phyloP scores from a whole-genome alignment of 1,284 basidiomycete genomes.

The Omphalotus olearius region DNA sequence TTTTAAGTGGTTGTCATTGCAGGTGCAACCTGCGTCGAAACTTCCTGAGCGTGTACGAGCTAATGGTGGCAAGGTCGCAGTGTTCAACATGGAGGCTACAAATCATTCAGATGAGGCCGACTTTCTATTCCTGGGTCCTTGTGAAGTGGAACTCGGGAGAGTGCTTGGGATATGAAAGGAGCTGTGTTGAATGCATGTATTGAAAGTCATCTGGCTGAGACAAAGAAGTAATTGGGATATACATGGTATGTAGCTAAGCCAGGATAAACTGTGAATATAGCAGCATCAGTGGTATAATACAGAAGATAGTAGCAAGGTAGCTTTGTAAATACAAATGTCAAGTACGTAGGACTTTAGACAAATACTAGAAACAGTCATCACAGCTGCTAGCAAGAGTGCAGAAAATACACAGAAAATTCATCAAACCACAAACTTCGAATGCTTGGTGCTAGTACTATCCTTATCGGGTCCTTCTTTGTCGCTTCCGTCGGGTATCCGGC shows the following conservation, averaged over 20 bases:
- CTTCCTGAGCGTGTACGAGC: conserved; percentile 32
- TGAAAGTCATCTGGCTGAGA: too few relatives aligned
- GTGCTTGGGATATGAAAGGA: conserved; percentile 6
- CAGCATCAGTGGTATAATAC: too few relatives aligned
- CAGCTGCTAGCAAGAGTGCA: background rate
- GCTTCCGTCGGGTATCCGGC: conserved; percentile 24
- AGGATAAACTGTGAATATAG: too few relatives aligned
- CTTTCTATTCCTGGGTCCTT: conserved; percentile 36
- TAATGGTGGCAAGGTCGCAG: conserved; percentile 39
- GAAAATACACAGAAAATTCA: background rate
- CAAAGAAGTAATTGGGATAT: too few relatives aligned
- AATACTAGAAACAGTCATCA: too few relatives aligned
- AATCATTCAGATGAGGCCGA: conserved; percentile 27
- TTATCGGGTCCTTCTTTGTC: conserved; percentile 30
- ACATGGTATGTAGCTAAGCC: too few relatives aligned
- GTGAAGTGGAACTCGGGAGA: conserved; percentile 20
- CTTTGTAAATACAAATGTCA: too few relatives aligned
- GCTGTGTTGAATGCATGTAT: too few relatives aligned
- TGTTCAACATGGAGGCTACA: conserved; percentile 39
- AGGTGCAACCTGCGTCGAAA: conserved; percentile 46
- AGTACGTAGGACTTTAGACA: too few relatives aligned
- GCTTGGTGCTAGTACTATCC: background rate
- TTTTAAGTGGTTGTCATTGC: background rate
- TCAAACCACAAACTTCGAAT: conserved; percentile 1
- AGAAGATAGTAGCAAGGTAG: too few relatives aligned